Evolutionary conservation across 441 rosid genomes (phyloP), one percentile per base, ranked within the genome.

Genomic region (Iberis amara): DNA sequence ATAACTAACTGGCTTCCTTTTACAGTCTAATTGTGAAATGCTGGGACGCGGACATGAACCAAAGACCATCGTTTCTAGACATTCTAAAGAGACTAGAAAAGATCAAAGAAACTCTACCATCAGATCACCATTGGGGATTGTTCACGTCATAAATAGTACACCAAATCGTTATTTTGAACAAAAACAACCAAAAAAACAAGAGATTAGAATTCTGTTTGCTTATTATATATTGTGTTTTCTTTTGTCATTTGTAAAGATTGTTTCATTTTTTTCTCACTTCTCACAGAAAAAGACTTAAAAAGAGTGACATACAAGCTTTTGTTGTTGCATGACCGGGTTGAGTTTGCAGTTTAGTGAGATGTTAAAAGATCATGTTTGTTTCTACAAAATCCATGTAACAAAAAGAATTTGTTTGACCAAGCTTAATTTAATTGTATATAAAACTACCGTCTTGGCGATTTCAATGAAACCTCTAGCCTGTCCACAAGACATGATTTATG

Each of bases 51-150:
- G 96, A 88, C 73, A 83, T 83, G 96, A 92, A 76, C 68, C 74
- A 48, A 64, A 86, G 96, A 68, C 98, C 92, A 13, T 55, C 96
- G 18, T 92, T 92, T 79, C 66, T 92, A 74, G 98, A 92, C 28
- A 88, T 92, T 39, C 94, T 92, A 59, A 88, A 88, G 86, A 79
- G 64, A 68, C 95, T 92, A 21, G 95, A 92, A 62, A 88, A 79
- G 83, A 79, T 92, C 26, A 86, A 81, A 81, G 91, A 86, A 66
- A 64, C n/a, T 45, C 46, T 73, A 40, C 85, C 82, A 37, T 0
- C 77, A 9, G 98, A 86, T 76, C 86, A 86, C 66, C 83, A 68
- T 66, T 92, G 96, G 96, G 75, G 68, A 70, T 60, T 88, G 71
- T 89, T 92, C 81, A 91, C 70, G 36, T 11, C 89, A 12, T 78